phyloP scores from a whole-genome alignment of 208 protist genomes.

The Acanthamoeba lenticulata region DNA sequence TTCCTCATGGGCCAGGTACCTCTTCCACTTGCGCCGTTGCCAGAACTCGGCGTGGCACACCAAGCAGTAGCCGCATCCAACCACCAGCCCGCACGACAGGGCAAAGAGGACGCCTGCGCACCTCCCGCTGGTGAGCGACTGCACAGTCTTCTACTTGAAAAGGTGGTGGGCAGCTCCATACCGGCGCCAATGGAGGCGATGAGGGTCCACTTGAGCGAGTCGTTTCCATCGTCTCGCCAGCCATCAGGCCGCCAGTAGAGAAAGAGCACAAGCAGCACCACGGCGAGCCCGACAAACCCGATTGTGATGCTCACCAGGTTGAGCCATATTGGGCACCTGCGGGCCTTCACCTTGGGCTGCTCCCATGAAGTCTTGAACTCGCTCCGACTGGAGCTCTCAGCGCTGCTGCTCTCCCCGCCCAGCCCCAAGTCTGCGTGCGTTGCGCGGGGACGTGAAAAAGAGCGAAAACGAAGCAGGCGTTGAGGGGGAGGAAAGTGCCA shows the following conservation, averaged over 20 bases:
- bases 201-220: neutral
- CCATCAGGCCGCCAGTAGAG: constrained; percentile 38
- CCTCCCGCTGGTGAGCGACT: neutral
- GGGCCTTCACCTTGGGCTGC: neutral
- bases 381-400: neutral
- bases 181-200: constrained; percentile 14
- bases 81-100: neutral
- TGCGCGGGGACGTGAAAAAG: neutral
- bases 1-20: neutral
- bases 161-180: neutral
- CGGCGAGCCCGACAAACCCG: neutral
- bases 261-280: neutral
- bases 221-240: constrained; percentile 14
- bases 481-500: neutral
- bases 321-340: neutral
- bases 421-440: neutral
- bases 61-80: constrained; percentile 10
- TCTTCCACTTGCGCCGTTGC: constrained; percentile 6
- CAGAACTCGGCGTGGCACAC: constrained; percentile 46
- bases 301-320: neutral
- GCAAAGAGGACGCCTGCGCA: neutral
- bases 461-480: neutral
- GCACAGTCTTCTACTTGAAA: no score
- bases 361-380: neutral
- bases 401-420: neutral